Percentiles rank a stretch among this genome's conserved stretches.
phyloP scores from a whole-genome alignment of 2,329 filamentous ascomycete species.

The Diaporthe sp. region DNA sequence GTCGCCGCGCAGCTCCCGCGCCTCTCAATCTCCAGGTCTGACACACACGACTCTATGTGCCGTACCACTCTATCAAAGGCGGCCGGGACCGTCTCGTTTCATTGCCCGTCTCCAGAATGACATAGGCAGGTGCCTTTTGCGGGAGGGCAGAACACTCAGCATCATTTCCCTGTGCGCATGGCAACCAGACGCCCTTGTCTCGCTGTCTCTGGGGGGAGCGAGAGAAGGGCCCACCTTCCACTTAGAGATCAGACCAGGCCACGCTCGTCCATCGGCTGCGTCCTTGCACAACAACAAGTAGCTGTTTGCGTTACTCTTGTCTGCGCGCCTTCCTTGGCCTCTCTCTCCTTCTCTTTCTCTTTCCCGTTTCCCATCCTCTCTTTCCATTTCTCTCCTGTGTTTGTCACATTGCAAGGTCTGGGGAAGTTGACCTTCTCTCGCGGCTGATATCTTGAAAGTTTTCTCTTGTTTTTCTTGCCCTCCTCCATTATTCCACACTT shows the following conservation, averaged over 20 bases:
- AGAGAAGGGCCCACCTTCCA: neutral
- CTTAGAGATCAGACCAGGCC: conserved; percentile 18
- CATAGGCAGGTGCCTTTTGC: neutral
- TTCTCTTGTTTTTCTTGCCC: conserved; percentile 10
- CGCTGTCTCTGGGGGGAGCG: neutral
- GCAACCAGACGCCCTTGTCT: conserved; percentile 28
- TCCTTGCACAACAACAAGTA: conserved; percentile 30
- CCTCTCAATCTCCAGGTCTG: conserved; percentile 33
- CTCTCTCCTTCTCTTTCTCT: conserved; percentile 8
- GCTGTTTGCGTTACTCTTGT: conserved; percentile 23
- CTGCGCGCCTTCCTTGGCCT: conserved; percentile 22
- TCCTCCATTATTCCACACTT: conserved; percentile 31
- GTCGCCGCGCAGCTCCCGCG: conserved; percentile 13
- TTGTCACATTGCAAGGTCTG: conserved; percentile 15
- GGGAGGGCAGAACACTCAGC: conserved; percentile 26
- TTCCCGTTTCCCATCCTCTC: conserved; percentile 10
- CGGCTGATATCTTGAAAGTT: conserved; percentile 17
- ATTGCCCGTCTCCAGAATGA: conserved; percentile 6
- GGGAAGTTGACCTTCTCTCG: conserved; percentile 39
- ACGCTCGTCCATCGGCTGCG: conserved; percentile 23
- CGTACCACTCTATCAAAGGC: conserved; percentile 24
- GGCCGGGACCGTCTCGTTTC: conserved; percentile 33
- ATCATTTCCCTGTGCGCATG: conserved; percentile 31
- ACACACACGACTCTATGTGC: neutral
- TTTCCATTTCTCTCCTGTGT: conserved; percentile 15